phyloP scores from a whole-genome alignment of 2,329 filamentous ascomycete genomes.

The Aspergillus pseudoglaucus region DNA sequence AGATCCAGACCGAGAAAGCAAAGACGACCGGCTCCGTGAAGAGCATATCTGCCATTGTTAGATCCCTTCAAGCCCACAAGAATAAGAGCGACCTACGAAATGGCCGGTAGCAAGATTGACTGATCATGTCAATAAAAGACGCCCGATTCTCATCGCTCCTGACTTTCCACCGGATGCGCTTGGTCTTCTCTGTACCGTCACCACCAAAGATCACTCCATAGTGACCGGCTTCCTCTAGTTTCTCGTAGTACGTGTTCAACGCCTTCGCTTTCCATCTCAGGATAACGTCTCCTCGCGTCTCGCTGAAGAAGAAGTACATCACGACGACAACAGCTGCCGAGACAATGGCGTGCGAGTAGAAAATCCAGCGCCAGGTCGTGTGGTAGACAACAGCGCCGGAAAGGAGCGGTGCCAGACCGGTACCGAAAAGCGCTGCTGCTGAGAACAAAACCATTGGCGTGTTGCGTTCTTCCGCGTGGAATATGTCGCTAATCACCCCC shows the following conservation, averaged over 20 bases:
- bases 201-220: conserved; percentile 47
- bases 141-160: conserved; percentile 69
- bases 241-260: conserved; percentile 73
- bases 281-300: conserved; percentile 75
- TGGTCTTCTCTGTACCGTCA: conserved; percentile 21
- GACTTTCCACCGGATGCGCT: conserved; percentile 71
- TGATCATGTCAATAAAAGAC: conserved; percentile 62
- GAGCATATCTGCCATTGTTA: conserved; percentile 42
- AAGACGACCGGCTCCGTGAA: conserved; percentile 58
- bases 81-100: conserved; percentile 49
- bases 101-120: conserved; percentile 66
- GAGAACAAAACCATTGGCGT: conserved; percentile 86
- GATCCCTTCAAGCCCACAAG: background rate
- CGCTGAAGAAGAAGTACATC: conserved; percentile 66
- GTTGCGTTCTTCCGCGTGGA: conserved; percentile 70
- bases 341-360: conserved; percentile 74
- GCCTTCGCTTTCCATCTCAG: conserved; percentile 66
- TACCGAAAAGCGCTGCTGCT: conserved; percentile 70
- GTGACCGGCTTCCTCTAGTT: conserved; percentile 60
- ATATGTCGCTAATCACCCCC: conserved; percentile 85
- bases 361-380: conserved; percentile 75
- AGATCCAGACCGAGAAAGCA: conserved; percentile 80
- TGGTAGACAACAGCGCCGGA: conserved; percentile 62
- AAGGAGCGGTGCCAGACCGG: conserved; percentile 69
- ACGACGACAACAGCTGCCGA: conserved; percentile 57